phyloP scores from a whole-genome alignment of 192 early-diverging fungal genomes.

The Backusella circina region DNA sequence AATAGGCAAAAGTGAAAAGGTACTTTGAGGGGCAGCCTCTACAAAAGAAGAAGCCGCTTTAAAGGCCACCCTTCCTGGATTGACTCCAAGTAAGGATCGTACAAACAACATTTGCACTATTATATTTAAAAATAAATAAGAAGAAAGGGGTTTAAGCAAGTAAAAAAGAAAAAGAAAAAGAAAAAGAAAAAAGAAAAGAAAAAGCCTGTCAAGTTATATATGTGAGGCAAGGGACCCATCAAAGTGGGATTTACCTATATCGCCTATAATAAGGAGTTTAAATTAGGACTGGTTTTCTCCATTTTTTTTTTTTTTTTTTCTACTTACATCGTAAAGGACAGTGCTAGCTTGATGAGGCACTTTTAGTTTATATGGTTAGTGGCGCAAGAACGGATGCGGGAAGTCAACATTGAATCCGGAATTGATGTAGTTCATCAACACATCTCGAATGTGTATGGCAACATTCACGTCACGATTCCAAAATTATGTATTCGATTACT shows the following conservation, averaged over 20 bases:
- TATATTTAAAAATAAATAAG: neutral
- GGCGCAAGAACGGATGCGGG: no score
- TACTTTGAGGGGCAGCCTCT: conserved; percentile 14
- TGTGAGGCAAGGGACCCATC: neutral
- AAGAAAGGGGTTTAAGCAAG: neutral
- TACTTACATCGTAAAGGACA: no score
- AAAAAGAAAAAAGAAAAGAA: neutral
- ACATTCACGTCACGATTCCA: no score
- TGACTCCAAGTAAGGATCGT: conserved; percentile 25
- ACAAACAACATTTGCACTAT: conserved; percentile 26
- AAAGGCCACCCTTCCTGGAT: conserved; percentile 17
- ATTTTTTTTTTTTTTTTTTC: neutral
- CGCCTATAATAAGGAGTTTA: no score
- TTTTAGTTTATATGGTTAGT: no score
- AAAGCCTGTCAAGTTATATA: neutral
- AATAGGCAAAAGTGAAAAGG: conserved; percentile 23
- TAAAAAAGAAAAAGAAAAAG: neutral
- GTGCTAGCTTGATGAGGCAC: no score
- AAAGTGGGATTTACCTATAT: no score
- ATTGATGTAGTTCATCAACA: no score
- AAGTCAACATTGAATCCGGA: no score
- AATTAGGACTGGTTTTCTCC: no score
- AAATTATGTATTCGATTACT: no score
- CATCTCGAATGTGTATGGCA: no score
- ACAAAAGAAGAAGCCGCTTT: conserved; percentile 8